Evolutionary conservation across 331 rosid genomes (phyloP).

Genomic region (Arachis monticola): DNA sequence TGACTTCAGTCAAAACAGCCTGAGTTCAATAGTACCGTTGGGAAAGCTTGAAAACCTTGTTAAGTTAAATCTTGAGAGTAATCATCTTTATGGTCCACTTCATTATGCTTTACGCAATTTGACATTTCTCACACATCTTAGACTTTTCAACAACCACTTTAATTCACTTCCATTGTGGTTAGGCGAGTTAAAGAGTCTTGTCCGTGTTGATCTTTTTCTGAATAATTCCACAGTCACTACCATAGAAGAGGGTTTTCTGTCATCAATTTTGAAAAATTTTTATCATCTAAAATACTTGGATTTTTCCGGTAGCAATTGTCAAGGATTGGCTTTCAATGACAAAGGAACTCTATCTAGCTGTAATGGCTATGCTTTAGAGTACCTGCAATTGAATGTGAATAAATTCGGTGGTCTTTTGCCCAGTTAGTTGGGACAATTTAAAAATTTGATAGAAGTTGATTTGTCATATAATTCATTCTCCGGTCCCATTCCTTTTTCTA

Average conservation of each 20-base stretch:
- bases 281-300: constrained; percentile 14
- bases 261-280: constrained; percentile 8
- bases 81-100: constrained; percentile 10
- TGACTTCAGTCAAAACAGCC: not conserved
- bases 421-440: constrained; percentile 34
- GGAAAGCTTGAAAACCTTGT: constrained; percentile 21
- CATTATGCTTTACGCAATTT: constrained; percentile 23
- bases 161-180: constrained; percentile 41
- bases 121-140: constrained; percentile 21
- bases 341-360: not conserved
- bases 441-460: not conserved
- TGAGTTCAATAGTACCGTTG: constrained; percentile 32
- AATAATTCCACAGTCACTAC: not conserved
- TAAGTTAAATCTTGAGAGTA: not conserved
- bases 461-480: not conserved
- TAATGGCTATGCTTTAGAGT: too few relatives aligned
- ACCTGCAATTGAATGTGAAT: constrained; percentile 18
- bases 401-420: constrained; percentile 29
- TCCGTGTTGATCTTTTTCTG: not conserved
- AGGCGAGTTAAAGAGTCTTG: constrained; percentile 15
- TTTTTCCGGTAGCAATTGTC: constrained; percentile 19
- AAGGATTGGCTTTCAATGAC: not conserved
- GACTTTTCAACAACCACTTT: not conserved
- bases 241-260: not conserved
- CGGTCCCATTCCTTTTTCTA: too few relatives aligned